These are phyloP conservation scores for Arachis hypogaea DNA, from an alignment of 306 rosid species.

Conservation along the genomic window DNA sequence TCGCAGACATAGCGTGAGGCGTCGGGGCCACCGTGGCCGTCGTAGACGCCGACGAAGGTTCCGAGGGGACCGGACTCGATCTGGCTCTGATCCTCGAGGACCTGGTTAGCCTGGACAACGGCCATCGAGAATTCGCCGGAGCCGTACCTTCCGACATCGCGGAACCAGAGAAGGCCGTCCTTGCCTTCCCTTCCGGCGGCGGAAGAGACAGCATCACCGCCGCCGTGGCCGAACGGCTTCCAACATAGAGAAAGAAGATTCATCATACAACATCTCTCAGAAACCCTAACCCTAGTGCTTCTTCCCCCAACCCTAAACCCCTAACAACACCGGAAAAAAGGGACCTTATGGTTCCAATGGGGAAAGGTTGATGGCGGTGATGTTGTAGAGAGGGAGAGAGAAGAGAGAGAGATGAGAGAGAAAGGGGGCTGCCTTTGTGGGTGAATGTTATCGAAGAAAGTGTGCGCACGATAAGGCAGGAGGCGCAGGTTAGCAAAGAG, in stretches of 20 bases:
- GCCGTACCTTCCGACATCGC: constrained; percentile 63
- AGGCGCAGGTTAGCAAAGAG: constrained; percentile 46
- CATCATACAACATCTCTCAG: constrained; percentile 97
- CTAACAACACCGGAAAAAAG: constrained; percentile 32
- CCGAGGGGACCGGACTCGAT: constrained; percentile 86
- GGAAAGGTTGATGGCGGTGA: neutral
- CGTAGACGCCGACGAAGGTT: constrained; percentile 84
- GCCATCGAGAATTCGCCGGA: constrained; percentile 90
- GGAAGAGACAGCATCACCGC: constrained; percentile 34
- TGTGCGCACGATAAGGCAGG: constrained; percentile 46
- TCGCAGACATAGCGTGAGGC: constrained; percentile 83
- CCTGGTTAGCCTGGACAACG: constrained; percentile 85
- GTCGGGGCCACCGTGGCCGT: constrained; percentile 90
- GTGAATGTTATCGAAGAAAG: constrained; percentile 23
- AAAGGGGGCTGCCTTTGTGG: neutral
- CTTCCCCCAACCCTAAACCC: neutral
- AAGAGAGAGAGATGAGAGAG: neutral
- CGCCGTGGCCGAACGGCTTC: constrained; percentile 71
- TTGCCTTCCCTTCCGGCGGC: constrained; percentile 52
- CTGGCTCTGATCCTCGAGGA: constrained; percentile 90
- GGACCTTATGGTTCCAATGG: constrained; percentile 28
- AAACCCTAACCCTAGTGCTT: constrained; percentile 44
- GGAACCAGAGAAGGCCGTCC: constrained; percentile 77
- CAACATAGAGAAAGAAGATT: constrained; percentile 81
- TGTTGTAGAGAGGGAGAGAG: constrained; percentile 11